phyloP scores from a whole-genome alignment of 2,329 filamentous ascomycete species.

The Rutstroemia sp. region DNA sequence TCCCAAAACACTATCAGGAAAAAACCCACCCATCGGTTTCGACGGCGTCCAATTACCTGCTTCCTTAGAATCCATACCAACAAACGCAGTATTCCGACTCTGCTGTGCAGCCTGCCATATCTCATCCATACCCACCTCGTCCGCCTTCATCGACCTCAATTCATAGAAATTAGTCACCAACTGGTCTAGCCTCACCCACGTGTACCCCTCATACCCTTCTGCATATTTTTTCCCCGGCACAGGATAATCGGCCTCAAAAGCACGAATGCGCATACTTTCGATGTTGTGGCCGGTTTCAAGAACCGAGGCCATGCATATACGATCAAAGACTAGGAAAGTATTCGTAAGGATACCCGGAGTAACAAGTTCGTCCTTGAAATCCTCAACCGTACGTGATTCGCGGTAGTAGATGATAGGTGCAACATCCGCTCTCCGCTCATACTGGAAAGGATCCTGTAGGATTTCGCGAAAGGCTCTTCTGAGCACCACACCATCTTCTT shows the following conservation, averaged over 20 bases:
- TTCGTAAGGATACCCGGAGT: background rate
- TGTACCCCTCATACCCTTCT: background rate
- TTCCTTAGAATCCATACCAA: conserved; percentile 8
- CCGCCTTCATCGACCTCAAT: background rate
- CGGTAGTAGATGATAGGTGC: background rate
- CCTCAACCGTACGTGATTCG: background rate
- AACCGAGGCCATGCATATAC: background rate
- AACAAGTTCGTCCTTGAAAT: background rate
- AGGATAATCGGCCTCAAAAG: background rate
- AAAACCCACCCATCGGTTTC: background rate
- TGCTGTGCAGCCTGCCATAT: conserved; percentile 7
- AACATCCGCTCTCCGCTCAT: background rate
- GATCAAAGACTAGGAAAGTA: conserved; percentile 1
- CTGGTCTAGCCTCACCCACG: background rate
- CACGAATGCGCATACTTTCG: background rate
- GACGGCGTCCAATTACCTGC: background rate
- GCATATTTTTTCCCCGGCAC: background rate
- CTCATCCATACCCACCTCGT: conserved; percentile 9
- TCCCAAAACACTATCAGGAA: background rate
- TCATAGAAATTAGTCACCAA: conserved; percentile 10
- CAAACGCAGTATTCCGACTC: conserved; percentile 5
- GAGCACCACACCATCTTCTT: background rate
- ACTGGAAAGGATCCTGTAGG: background rate
- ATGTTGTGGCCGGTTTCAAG: background rate
- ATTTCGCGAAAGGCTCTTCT: background rate